Conservation (phyloP, 768 basidiomycete genomes). For the Psilocybe sp. region DNA sequence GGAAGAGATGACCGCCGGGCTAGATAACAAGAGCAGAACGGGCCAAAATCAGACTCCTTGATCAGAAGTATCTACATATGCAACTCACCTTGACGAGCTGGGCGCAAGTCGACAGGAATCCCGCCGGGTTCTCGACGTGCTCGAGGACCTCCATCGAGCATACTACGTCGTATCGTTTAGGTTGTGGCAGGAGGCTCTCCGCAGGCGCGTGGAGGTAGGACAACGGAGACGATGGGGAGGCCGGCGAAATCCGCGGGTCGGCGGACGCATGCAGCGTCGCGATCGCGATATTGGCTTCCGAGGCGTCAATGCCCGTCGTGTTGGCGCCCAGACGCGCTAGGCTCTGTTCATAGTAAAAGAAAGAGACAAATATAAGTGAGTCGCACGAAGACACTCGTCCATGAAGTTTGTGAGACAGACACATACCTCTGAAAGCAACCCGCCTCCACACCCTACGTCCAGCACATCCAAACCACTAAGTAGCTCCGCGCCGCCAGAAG, state of each 20-base stretch:
- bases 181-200: slow-evolving; percentile 65
- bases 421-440: slow-evolving; percentile 84
- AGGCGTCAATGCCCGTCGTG: slow-evolving; percentile 93
- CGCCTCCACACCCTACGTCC: slow-evolving; percentile 82
- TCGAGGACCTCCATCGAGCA: slow-evolving; percentile 98
- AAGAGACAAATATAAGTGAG: slow-evolving; percentile 1
- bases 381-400: too few species aligned
- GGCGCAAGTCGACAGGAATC: slow-evolving; percentile 80
- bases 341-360: slow-evolving; percentile 46
- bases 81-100: slow-evolving; percentile 89
- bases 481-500: slow-evolving; percentile 24
- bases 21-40: slow-evolving; percentile 25
- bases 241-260: slow-evolving; percentile 59
- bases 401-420: neutral
- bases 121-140: slow-evolving; percentile 90
- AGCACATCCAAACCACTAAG: slow-evolving; percentile 60
- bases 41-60: neutral
- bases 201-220: slow-evolving; percentile 73
- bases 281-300: slow-evolving; percentile 80
- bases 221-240: slow-evolving; percentile 34
- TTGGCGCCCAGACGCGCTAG: slow-evolving; percentile 83
- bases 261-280: slow-evolving; percentile 78
- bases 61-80: slow-evolving; percentile 11
- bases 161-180: slow-evolving; percentile 81
- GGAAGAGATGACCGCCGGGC: slow-evolving; percentile 95